Conservation (phyloP, 305 asterid genomes). For the Lippia alba region DNA sequence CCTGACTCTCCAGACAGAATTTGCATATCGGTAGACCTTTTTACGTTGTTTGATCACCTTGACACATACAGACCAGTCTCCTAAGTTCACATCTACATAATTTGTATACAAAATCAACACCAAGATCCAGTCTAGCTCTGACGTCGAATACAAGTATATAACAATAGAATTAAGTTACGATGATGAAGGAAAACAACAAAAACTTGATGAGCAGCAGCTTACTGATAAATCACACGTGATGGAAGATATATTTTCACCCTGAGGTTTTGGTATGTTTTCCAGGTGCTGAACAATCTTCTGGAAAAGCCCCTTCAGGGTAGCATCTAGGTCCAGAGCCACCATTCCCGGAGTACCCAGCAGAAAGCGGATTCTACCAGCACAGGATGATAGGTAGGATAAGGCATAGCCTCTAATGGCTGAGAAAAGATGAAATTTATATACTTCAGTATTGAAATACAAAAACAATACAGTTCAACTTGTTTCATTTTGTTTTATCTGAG, state of each 20-base stretch:
- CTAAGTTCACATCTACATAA: conserved; percentile 6
- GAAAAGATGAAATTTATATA: conserved; percentile 30
- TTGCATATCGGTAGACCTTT: conserved; percentile 15
- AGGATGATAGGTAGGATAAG: conserved; percentile 90
- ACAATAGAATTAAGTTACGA: conserved; percentile 8
- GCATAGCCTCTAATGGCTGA: conserved; percentile 99
- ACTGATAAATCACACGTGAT: conserved; percentile 94
- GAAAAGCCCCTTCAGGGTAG: conserved; percentile 86
- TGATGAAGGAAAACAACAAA: conserved; percentile 32
- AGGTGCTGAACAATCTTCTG: conserved; percentile 93
- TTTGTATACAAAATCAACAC: conserved; percentile 12
- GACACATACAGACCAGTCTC: conserved; percentile 11
- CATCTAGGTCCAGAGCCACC: conserved; percentile 98
- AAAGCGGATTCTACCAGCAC: conserved; percentile 98
- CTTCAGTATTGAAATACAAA: conserved; percentile 31
- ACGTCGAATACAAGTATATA: conserved; percentile 9
- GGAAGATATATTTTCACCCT: conserved; percentile 89
- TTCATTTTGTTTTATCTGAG: conserved; percentile 17
- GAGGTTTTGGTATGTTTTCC: conserved; percentile 93
- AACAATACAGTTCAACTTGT: conserved; percentile 26
- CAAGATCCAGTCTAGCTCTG: conserved; percentile 29
- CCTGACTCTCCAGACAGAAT: conserved; percentile 5
- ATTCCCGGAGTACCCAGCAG: conserved; percentile 97
- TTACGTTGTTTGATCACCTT: conserved; percentile 25
- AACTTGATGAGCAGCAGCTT: conserved; percentile 51